Evolutionary conservation across 2,329 filamentous ascomycete species (phyloP).

Genomic region (Trichoderma semiorbis): DNA sequence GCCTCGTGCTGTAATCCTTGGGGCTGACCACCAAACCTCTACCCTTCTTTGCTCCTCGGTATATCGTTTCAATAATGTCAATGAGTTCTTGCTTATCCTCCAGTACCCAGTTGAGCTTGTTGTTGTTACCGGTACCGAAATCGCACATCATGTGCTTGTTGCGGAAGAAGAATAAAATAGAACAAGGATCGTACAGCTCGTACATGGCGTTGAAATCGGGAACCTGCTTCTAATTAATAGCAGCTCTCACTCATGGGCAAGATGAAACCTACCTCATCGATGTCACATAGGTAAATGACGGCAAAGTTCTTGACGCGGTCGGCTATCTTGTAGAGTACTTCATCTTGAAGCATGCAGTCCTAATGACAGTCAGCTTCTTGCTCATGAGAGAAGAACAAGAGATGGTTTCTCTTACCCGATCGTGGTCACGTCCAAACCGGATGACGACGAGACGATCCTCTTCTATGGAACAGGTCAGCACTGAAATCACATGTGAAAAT

Average conservation of each 20-base stretch:
- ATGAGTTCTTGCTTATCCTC: slow-evolving; percentile 99
- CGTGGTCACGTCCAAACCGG: slow-evolving; percentile 84
- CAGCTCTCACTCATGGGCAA: background rate
- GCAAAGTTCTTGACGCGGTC: slow-evolving; percentile 92
- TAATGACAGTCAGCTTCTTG: slow-evolving; percentile 58
- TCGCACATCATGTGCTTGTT: slow-evolving; percentile 99
- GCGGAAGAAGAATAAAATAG: slow-evolving; percentile 94
- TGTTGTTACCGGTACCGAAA: slow-evolving; percentile 97
- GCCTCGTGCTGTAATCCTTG: slow-evolving; percentile 53
- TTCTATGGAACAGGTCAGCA: slow-evolving; percentile 49
- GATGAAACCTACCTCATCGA: slow-evolving; percentile 48
- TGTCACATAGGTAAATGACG: slow-evolving; percentile 89
- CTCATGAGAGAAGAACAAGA: background rate
- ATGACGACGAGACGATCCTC: slow-evolving; percentile 92
- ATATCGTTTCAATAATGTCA: slow-evolving; percentile 97
- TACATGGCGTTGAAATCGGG: slow-evolving; percentile 75
- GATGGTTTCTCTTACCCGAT: slow-evolving; percentile 45
- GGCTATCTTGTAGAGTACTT: slow-evolving; percentile 90
- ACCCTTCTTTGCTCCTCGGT: slow-evolving; percentile 97
- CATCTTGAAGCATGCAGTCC: slow-evolving; percentile 75
- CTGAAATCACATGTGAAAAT: background rate
- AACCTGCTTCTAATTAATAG: background rate
- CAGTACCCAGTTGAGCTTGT: slow-evolving; percentile 90
- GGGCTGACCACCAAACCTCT: slow-evolving; percentile 93
- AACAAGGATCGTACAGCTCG: slow-evolving; percentile 84